phyloP scores from a whole-genome alignment of 805 yeast species.

The Metschnikowia cubensis region DNA sequence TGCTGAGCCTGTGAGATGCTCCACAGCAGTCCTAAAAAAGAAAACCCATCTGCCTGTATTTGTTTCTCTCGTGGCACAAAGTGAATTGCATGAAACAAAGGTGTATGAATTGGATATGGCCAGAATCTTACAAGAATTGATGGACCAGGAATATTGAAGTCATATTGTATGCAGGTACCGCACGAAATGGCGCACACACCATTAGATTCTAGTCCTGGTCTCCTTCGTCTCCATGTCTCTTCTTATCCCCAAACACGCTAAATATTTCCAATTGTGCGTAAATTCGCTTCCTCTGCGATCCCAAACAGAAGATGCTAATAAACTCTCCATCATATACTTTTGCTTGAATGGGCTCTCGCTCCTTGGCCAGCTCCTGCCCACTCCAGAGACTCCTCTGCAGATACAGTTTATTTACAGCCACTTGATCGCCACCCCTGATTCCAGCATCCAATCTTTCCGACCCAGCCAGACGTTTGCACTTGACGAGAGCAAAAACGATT shows the following conservation, averaged over 20 bases:
- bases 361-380: conserved; percentile 32
- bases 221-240: conserved; percentile 10
- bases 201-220: not conserved
- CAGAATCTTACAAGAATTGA: not conserved
- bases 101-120: conserved; percentile 7
- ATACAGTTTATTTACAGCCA: conserved; percentile 46
- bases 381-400: conserved; percentile 19
- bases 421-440: conserved; percentile 29
- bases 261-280: conserved; percentile 50
- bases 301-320: conserved; percentile 66
- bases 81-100: not conserved
- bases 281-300: conserved; percentile 49
- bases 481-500: conserved; percentile 21
- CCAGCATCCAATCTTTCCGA: conserved; percentile 47
- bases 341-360: conserved; percentile 59
- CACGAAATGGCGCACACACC: not conserved
- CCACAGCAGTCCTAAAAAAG: not conserved
- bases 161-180: not conserved
- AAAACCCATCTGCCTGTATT: not conserved
- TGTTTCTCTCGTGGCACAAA: conserved; percentile 8
- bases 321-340: conserved; percentile 67
- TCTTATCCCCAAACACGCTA: conserved; percentile 30
- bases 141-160: not conserved
- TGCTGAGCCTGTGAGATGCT: not conserved
- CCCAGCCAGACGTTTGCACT: conserved; percentile 49